Evolutionary conservation across 148 eudicot species (phyloP).

Genomic region (Rheum nobile): DNA sequence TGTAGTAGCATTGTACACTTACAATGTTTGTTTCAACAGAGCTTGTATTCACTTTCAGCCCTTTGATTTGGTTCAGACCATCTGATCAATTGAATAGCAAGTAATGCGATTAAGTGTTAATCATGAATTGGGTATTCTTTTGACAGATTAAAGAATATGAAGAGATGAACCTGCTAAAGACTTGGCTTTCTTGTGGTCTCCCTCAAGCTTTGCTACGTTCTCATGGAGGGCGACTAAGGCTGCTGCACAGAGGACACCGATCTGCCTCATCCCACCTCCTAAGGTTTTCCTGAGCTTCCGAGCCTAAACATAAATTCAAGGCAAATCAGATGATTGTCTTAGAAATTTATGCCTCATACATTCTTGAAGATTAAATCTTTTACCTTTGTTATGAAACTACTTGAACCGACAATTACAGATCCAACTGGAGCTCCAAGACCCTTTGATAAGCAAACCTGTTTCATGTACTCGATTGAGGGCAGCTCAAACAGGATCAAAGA

Average conservation of each 20-base stretch:
- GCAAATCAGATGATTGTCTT: neutral
- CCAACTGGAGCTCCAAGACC: conserved; percentile 97
- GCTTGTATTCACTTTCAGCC: conserved; percentile 52
- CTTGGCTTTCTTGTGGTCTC: conserved; percentile 79
- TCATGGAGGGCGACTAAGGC: conserved; percentile 83
- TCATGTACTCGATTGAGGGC: neutral
- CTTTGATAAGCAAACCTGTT: conserved; percentile 86
- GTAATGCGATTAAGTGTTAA: neutral
- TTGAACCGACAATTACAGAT: conserved; percentile 82
- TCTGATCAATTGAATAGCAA: conserved; percentile 20
- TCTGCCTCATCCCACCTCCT: conserved; percentile 98
- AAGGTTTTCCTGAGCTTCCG: conserved; percentile 67
- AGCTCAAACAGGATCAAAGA: neutral
- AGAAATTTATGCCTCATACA: neutral
- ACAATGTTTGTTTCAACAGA: conserved; percentile 94
- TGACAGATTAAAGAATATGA: neutral
- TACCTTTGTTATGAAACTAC: conserved; percentile 60
- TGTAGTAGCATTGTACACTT: conserved; percentile 22
- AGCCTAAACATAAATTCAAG: conserved; percentile 31
- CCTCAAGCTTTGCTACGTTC: conserved; percentile 57
- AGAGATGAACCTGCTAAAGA: conserved; percentile 58
- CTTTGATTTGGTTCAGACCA: conserved; percentile 65
- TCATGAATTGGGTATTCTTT: neutral
- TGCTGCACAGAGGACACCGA: conserved; percentile 86
- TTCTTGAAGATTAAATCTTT: neutral